Evolutionary conservation across 75 land plant genomes (phyloP), one percentile per base, ranked within the genome.

Genomic region (Pinus albicaulis): DNA sequence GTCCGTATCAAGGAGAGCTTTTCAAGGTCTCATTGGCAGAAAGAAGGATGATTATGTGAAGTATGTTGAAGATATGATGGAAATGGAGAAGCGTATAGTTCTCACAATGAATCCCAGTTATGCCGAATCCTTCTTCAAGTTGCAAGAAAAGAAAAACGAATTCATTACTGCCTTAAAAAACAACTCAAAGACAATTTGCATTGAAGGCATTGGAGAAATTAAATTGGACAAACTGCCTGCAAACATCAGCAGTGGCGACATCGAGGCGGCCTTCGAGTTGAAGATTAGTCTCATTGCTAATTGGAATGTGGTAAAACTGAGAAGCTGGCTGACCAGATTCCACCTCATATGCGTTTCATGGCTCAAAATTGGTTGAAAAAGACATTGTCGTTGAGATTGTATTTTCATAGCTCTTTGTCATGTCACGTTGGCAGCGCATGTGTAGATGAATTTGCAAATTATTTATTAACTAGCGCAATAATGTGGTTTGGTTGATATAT

Each of bases 301-400:
- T 28, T 28, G 28, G 28, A 28, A 28, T 28, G 28, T 28, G 28
- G 28, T 28, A 28, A 28, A 1, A 1, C 14, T 65, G 69, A 34
- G 41, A n/a, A n/a, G 69, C 16, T 65, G 36, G 69, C 69, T 16
- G 69, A 65, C 17, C 20, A 65, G 28, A 34, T 65, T 31, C 69
- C 69, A 3, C 41, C 31, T 7, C 69, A 65, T 28, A 38, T 65
- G 11, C 69, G 69, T 15, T 65, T 65, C 16, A 26, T 65, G 16
- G 16, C 31, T 4, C 69, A 65, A 20, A 65, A 5, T 31, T 65
- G 3, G 69, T 65, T 65, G 41, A 65, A 41, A 65, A 4, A 17
- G 69, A 65, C 34, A 4, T 65, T 65, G 34, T 65, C 41, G 19
- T 3, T 7, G 5, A 36, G 41, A 65, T 65, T 34, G 69, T 34